These are phyloP conservation scores for Mycena venus DNA, from an alignment of 768 basidiomycete genomes.

Conservation along the genomic window DNA sequence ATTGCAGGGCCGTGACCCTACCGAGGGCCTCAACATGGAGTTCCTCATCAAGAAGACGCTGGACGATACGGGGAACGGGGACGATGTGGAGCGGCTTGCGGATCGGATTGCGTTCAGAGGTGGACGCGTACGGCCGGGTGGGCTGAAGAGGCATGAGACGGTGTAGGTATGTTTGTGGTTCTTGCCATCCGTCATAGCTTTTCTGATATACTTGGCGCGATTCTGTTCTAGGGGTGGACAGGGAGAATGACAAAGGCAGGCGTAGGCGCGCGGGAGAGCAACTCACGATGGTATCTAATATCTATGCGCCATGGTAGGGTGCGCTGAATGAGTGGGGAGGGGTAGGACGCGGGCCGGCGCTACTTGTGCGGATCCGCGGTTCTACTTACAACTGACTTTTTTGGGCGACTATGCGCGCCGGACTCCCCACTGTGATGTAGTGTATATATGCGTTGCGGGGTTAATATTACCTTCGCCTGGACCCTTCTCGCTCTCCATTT, in stretches of 20 bases:
- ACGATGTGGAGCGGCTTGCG: slow-evolving; percentile 72
- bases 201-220: too few relatives aligned
- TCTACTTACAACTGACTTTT: not conserved
- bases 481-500: too few relatives aligned
- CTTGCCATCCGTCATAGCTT: too few relatives aligned
- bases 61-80: slow-evolving; percentile 63
- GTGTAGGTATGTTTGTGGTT: not conserved
- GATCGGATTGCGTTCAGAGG: slow-evolving; percentile 70
- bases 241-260: too few relatives aligned
- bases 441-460: slow-evolving; percentile 9
- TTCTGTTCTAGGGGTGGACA: not conserved
- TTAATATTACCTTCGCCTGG: too few relatives aligned
- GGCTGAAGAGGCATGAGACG: slow-evolving; percentile 28
- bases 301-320: too few relatives aligned
- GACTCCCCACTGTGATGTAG: not conserved
- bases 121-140: slow-evolving; percentile 17
- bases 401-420: not conserved
- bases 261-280: too few relatives aligned
- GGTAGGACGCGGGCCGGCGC: not conserved
- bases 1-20: slow-evolving; percentile 52
- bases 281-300: too few relatives aligned
- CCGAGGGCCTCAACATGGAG: slow-evolving; percentile 72
- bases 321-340: too few relatives aligned
- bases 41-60: slow-evolving; percentile 72
- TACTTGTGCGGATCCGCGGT: not conserved